Evolutionary conservation across 345 rosid genomes (phyloP).

Genomic region (Brassica carinata): DNA sequence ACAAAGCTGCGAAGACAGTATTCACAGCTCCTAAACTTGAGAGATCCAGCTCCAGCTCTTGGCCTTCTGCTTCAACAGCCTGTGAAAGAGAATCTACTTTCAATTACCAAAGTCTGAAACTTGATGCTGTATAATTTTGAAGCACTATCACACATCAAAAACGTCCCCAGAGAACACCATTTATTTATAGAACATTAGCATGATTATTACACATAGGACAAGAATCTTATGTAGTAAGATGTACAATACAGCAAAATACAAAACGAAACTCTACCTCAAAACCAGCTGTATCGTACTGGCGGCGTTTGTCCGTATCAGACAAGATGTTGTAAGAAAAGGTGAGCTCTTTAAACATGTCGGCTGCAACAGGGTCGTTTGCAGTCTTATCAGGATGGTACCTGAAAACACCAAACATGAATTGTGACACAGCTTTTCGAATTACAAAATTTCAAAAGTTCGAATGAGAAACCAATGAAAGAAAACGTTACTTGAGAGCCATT

Average conservation of each 20-base stretch:
- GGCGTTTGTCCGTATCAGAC: constrained; percentile 87
- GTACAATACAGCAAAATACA: no score
- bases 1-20: constrained; percentile 97
- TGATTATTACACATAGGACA: background rate
- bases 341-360: constrained; percentile 92
- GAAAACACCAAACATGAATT: constrained; percentile 20
- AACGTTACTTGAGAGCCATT: constrained; percentile 33
- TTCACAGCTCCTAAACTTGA: constrained; percentile 45
- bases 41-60: constrained; percentile 90
- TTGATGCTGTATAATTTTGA: background rate
- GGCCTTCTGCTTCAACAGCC: constrained; percentile 93
- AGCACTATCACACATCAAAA: background rate
- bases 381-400: constrained; percentile 99
- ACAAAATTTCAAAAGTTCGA: background rate
- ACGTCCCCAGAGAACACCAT: background rate
- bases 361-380: constrained; percentile 76
- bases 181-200: background rate
- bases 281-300: constrained; percentile 89
- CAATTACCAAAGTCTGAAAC: constrained; percentile 12
- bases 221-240: background rate
- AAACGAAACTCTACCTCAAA: constrained; percentile 71
- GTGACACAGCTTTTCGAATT: background rate
- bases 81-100: constrained; percentile 36
- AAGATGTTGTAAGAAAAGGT: constrained; percentile 90
- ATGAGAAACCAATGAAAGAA: background rate